Conservation (phyloP, 2,329 filamentous ascomycete species). For the Pyricularia pennisetigena region DNA sequence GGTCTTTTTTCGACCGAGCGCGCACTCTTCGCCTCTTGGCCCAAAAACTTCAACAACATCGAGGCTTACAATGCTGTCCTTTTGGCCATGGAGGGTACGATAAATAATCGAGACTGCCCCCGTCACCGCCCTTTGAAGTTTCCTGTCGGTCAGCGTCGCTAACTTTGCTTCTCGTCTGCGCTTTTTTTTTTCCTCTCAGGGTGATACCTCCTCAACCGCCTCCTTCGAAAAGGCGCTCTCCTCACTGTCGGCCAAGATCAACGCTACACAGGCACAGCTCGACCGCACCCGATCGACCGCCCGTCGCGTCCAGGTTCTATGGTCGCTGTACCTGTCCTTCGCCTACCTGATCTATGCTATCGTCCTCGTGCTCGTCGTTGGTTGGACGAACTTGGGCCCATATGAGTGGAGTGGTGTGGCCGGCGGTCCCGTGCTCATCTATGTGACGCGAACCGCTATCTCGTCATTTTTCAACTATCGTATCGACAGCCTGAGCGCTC, state of each 20-base stretch:
- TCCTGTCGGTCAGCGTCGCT: not conserved
- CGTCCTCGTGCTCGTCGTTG: constrained; percentile 74
- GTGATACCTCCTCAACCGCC: constrained; percentile 71
- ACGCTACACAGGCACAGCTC: constrained; percentile 60
- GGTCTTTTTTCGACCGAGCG: not conserved
- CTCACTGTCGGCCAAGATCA: constrained; percentile 72
- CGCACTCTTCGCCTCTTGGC: not conserved
- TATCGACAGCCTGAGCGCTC: constrained; percentile 56
- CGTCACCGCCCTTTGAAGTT: not conserved
- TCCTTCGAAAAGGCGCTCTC: constrained; percentile 90
- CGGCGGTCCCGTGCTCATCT: constrained; percentile 77
- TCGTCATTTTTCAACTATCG: constrained; percentile 72
- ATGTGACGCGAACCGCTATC: constrained; percentile 56
- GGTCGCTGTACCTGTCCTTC: constrained; percentile 84
- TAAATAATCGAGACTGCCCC: not conserved
- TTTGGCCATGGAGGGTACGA: constrained; percentile 58
- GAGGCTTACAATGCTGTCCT: constrained; percentile 16
- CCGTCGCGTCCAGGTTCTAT: constrained; percentile 72
- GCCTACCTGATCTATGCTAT: constrained; percentile 82
- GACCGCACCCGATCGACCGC: constrained; percentile 63
- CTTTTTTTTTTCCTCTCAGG: constrained; percentile 34
- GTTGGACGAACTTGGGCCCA: constrained; percentile 66
- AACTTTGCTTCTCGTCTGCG: not conserved
- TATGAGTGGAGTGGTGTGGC: constrained; percentile 71
- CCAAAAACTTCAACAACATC: not conserved